phyloP scores from a whole-genome alignment of 2,329 filamentous ascomycete genomes.

The Didymella sp. region DNA sequence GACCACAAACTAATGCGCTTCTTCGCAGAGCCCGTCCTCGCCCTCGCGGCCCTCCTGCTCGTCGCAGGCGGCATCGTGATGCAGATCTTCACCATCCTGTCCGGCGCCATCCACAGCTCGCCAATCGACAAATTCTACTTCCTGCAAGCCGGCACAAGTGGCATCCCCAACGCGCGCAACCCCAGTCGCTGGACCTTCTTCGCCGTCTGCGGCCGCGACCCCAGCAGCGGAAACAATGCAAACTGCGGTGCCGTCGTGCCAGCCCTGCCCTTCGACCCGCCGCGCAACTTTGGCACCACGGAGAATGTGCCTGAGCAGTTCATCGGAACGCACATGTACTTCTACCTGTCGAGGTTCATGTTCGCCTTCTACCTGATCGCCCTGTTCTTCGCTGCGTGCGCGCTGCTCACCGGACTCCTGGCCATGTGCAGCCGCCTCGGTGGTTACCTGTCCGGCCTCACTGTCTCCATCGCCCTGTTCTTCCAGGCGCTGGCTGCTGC shows the following conservation, averaged over 20 bases:
- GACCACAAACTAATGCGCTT: constrained; percentile 1
- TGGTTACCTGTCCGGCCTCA: constrained; percentile 68
- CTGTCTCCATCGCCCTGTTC: constrained; percentile 67
- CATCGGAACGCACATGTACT: constrained; percentile 69
- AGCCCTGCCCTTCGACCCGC: constrained; percentile 69
- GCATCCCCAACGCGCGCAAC: constrained; percentile 63
- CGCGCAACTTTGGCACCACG: constrained; percentile 66
- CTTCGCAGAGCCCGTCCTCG: constrained; percentile 61
- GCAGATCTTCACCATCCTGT: constrained; percentile 71
- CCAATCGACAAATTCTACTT: constrained; percentile 83
- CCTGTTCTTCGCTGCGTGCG: constrained; percentile 75
- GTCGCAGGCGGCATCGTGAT: constrained; percentile 68
- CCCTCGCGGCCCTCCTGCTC: constrained; percentile 65
- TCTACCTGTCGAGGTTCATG: constrained; percentile 86
- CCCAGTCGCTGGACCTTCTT: constrained; percentile 90
- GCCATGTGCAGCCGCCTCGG: constrained; percentile 75
- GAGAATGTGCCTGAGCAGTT: constrained; percentile 62
- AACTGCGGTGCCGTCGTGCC: constrained; percentile 71
- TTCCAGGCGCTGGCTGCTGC: constrained; percentile 71
- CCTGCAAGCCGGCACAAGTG: constrained; percentile 77
- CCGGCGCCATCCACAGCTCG: constrained; percentile 60
- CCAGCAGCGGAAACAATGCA: constrained; percentile 58
- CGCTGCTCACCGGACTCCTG: constrained; percentile 72
- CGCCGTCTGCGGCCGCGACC: constrained; percentile 72
- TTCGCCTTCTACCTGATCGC: constrained; percentile 90